Conservation (phyloP, 2,329 filamentous ascomycete genomes). For the Epicoccum sorghinum region DNA sequence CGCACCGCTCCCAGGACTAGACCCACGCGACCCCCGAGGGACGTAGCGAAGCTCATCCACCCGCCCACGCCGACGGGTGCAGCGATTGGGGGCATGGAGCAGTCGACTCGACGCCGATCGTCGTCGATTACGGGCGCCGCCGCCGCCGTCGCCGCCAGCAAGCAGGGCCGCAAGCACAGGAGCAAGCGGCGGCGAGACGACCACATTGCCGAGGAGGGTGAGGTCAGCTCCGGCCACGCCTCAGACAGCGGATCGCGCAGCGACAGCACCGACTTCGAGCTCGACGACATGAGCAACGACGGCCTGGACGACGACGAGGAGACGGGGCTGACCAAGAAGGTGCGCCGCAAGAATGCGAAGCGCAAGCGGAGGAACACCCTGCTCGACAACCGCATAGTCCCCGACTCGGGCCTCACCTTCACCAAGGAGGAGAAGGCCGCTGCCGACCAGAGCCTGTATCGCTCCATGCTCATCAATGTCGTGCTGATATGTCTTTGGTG, state of each 20-base stretch:
- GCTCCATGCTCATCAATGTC: conserved; percentile 74
- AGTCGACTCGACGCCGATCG: conserved; percentile 38
- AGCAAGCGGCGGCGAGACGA: conserved; percentile 35
- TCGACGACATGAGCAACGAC: conserved; percentile 68
- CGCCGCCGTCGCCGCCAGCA: conserved; percentile 26
- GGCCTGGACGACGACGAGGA: conserved; percentile 85
- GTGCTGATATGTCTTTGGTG: conserved; percentile 85
- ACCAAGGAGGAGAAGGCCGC: conserved; percentile 76
- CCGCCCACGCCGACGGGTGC: conserved; percentile 39
- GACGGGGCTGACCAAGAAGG: conserved; percentile 78
- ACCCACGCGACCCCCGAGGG: conserved; percentile 7
- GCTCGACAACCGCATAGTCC: conserved; percentile 73
- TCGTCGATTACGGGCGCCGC: conserved; percentile 42
- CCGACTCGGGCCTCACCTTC: conserved; percentile 51
- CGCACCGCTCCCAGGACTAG: background rate
- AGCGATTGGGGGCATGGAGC: conserved; percentile 15
- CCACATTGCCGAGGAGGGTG: conserved; percentile 45
- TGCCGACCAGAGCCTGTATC: conserved; percentile 75
- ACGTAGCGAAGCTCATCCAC: conserved; percentile 37
- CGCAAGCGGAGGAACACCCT: conserved; percentile 72
- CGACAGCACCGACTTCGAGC: conserved; percentile 60
- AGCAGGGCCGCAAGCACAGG: conserved; percentile 32
- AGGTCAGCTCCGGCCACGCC: conserved; percentile 34
- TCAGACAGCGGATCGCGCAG: conserved; percentile 44
- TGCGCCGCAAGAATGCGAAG: conserved; percentile 70